Percentiles rank a stretch among this genome's conserved stretches.
Conservation (phyloP, 2,329 filamentous ascomycete species). For the Neonectria faginata region DNA sequence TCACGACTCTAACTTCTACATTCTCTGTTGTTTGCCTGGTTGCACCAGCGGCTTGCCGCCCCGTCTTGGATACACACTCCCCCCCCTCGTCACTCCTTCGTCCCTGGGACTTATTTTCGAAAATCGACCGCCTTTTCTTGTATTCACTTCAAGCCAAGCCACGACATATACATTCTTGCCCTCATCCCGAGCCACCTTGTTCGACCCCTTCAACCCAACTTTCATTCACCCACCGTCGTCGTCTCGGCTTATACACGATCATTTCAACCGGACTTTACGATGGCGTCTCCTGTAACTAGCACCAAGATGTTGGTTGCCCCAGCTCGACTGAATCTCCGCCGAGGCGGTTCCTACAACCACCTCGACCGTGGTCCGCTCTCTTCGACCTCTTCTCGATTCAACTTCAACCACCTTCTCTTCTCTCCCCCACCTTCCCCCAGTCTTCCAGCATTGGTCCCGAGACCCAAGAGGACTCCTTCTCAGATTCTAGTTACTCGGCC, state of each 20-base stretch:
- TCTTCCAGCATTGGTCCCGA: slow-evolving; percentile 74
- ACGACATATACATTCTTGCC: slow-evolving; percentile 11
- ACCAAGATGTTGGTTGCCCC: slow-evolving; percentile 65
- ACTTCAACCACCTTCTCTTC: slow-evolving; percentile 75
- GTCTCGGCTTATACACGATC: slow-evolving; percentile 5
- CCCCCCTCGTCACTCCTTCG: slow-evolving; percentile 34
- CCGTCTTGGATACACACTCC: slow-evolving; percentile 25
- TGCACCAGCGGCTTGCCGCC: slow-evolving; percentile 27
- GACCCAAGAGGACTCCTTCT: slow-evolving; percentile 70
- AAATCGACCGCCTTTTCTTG: slow-evolving; percentile 23
- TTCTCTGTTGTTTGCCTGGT: slow-evolving; percentile 26
- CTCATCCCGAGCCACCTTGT: slow-evolving; percentile 34
- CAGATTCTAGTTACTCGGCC: slow-evolving; percentile 62
- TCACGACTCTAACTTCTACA: slow-evolving; percentile 14
- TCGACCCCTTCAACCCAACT: slow-evolving; percentile 33
- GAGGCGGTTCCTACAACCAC: slow-evolving; percentile 67
- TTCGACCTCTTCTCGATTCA: slow-evolving; percentile 72
- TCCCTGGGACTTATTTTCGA: slow-evolving; percentile 14
- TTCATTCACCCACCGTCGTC: slow-evolving; percentile 35
- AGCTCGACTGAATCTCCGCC: slow-evolving; percentile 69
- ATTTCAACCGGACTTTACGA: slow-evolving; percentile 42
- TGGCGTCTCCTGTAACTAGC: slow-evolving; percentile 59
- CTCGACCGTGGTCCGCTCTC: slow-evolving; percentile 66
- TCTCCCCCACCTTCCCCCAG: slow-evolving; percentile 77
- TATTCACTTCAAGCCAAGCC: slow-evolving; percentile 17